A percentile compares a stretch with the other conserved stretches of the same genome.
phyloP scores from a whole-genome alignment of 2,329 filamentous ascomycete species.

The Alternaria arbusti region DNA sequence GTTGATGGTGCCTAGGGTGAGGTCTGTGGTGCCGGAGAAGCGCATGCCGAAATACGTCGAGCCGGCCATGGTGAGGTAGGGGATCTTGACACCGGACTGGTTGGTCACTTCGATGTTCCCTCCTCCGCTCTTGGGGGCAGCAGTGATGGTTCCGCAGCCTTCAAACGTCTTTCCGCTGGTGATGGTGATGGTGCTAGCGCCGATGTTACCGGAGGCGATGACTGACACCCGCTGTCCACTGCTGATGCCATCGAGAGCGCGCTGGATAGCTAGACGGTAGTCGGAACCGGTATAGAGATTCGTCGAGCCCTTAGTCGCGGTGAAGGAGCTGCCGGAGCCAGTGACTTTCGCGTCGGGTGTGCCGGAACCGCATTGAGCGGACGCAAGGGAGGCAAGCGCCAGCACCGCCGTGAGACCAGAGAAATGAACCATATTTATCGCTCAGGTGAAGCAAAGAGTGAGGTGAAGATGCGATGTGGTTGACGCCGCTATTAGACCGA shows the following conservation, averaged over 20 bases:
- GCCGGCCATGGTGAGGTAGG: slow-evolving; percentile 64
- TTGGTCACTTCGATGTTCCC: slow-evolving; percentile 63
- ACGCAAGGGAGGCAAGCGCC: slow-evolving; percentile 48
- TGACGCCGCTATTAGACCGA: not conserved
- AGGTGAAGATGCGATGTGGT: not conserved
- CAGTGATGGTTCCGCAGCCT: slow-evolving; percentile 64
- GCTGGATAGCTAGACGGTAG: slow-evolving; percentile 62
- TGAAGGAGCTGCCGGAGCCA: slow-evolving; percentile 56
- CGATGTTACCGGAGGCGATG: slow-evolving; percentile 63
- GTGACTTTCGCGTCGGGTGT: slow-evolving; percentile 57
- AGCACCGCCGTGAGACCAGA: slow-evolving; percentile 51
- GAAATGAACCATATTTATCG: slow-evolving; percentile 47
- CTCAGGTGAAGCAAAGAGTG: not conserved
- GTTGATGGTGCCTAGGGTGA: slow-evolving; percentile 60
- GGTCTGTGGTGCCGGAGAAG: slow-evolving; percentile 59
- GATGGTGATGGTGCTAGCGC: slow-evolving; percentile 60
- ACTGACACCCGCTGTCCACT: slow-evolving; percentile 62
- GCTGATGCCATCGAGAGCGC: slow-evolving; percentile 59
- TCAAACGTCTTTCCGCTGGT: slow-evolving; percentile 63
- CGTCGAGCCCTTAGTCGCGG: slow-evolving; percentile 53
- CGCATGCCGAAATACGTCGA: slow-evolving; percentile 64
- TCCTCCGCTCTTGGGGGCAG: slow-evolving; percentile 50
- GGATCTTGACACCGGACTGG: slow-evolving; percentile 59
- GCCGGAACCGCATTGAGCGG: slow-evolving; percentile 58
- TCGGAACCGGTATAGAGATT: slow-evolving; percentile 61